phyloP scores from a whole-genome alignment of 495 filamentous ascomycete genomes.

The Penicillium simplicissimum region DNA sequence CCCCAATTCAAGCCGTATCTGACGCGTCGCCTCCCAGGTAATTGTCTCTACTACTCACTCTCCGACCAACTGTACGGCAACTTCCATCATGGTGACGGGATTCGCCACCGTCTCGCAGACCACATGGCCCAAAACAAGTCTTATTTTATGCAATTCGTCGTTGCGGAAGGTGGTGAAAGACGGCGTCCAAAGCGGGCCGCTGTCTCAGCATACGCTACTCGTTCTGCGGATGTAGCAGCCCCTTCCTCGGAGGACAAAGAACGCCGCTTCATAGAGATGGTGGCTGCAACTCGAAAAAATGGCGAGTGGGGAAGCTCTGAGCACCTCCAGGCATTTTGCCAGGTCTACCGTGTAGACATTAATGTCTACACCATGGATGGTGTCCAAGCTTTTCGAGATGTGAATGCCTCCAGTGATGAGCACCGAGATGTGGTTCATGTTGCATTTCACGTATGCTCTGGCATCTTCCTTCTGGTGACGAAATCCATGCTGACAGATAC shows the following conservation, averaged over 20 bases:
- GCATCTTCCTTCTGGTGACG: neutral
- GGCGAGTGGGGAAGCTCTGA: slow-evolving; percentile 73
- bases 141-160: slow-evolving; percentile 69
- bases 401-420: slow-evolving; percentile 46
- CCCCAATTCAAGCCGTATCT: slow-evolving; percentile 11
- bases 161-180: slow-evolving; percentile 59
- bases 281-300: slow-evolving; percentile 59
- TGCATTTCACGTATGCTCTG: slow-evolving; percentile 66
- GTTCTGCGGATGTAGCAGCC: slow-evolving; percentile 37
- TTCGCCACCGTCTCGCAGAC: slow-evolving; percentile 60
- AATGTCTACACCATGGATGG: slow-evolving; percentile 60
- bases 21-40: slow-evolving; percentile 49
- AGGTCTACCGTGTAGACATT: slow-evolving; percentile 61
- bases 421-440: slow-evolving; percentile 56
- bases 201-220: slow-evolving; percentile 41
- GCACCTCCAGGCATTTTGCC: slow-evolving; percentile 68
- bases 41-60: slow-evolving; percentile 77
- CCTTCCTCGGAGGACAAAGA: slow-evolving; percentile 61
- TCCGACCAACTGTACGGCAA: slow-evolving; percentile 73
- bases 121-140: slow-evolving; percentile 62
- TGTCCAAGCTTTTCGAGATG: slow-evolving; percentile 47
- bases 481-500: neutral
- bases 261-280: slow-evolving; percentile 60
- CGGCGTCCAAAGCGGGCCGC: slow-evolving; percentile 63
- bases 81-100: slow-evolving; percentile 56